These are phyloP conservation scores for Hepatocystis sp. DNA, from an alignment of 169 alveolate species.

Conservation along the genomic window DNA sequence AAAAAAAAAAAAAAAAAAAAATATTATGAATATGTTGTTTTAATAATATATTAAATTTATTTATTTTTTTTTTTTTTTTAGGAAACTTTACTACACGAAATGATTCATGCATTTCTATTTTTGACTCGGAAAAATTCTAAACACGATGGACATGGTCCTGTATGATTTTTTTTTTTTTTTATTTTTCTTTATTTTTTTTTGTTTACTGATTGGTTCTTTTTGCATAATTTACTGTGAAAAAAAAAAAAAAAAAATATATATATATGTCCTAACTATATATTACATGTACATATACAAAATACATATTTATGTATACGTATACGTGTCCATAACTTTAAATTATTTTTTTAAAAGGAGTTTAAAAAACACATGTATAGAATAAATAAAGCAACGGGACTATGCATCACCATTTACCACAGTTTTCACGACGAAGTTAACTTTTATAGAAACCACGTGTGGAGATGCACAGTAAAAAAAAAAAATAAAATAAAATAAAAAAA, in stretches of 20 bases:
- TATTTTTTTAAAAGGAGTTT: conserved; percentile 84
- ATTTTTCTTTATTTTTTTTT: too few relatives aligned
- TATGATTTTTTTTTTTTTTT: too few relatives aligned
- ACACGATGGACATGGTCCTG: conserved; percentile 93
- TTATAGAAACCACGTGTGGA: conserved; percentile 93
- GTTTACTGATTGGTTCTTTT: too few relatives aligned
- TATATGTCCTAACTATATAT: too few relatives aligned
- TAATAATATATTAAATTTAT: too few relatives aligned
- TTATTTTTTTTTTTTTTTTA: too few relatives aligned
- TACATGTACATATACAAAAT: too few relatives aligned
- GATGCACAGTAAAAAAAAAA: conserved; percentile 88
- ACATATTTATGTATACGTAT: too few relatives aligned
- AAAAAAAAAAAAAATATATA: background rate
- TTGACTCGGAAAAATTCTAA: conserved; percentile 83
- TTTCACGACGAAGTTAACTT: conserved; percentile 94
- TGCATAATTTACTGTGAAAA: too few relatives aligned
- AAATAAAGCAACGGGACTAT: conserved; percentile 91
- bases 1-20: background rate
- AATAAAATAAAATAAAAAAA: background rate
- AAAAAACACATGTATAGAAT: conserved; percentile 90
- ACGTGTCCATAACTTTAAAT: too few relatives aligned
- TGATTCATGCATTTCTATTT: conserved; percentile 96
- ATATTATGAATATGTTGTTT: background rate
- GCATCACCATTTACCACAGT: conserved; percentile 92
- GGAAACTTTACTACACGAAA: conserved; percentile 96